phyloP scores from a whole-genome alignment of 2,329 filamentous ascomycete genomes.

The Cylindrodendrum hubeiense region DNA sequence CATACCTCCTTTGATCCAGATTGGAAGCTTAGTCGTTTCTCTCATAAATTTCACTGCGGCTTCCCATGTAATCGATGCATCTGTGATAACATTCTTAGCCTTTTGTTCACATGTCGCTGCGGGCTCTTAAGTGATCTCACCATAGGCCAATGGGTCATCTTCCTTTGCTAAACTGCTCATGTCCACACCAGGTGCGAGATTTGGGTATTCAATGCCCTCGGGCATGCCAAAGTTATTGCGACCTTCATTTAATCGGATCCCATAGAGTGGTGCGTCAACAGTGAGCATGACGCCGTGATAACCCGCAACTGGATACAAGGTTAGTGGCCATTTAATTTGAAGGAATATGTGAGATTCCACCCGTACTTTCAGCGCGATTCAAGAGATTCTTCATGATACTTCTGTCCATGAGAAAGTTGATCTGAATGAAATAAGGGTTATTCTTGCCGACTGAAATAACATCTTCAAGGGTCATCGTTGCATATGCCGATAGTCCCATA shows the following conservation, averaged over 20 bases:
- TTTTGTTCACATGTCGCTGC: neutral
- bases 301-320: neutral
- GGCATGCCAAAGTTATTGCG: slow-evolving; percentile 1
- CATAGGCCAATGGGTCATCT: slow-evolving; percentile 1
- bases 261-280: slow-evolving; percentile 39
- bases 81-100: neutral
- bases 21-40: neutral
- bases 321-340: neutral
- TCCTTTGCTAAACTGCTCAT: neutral
- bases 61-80: neutral
- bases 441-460: slow-evolving; percentile 18
- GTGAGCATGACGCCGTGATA: slow-evolving; percentile 43
- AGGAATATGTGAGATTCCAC: neutral
- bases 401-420: slow-evolving; percentile 16
- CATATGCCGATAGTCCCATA: slow-evolving; percentile 7
- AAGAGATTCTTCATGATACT: slow-evolving; percentile 25
- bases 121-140: neutral
- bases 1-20: slow-evolving; percentile 5
- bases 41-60: neutral
- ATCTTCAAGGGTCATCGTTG: slow-evolving; percentile 3
- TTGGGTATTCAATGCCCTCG: neutral
- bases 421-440: slow-evolving; percentile 21
- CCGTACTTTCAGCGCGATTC: slow-evolving; percentile 22
- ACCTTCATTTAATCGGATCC: neutral
- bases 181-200: neutral